Conservation (phyloP, 2,329 filamentous ascomycete species). For the Colletotrichum sp. region DNA sequence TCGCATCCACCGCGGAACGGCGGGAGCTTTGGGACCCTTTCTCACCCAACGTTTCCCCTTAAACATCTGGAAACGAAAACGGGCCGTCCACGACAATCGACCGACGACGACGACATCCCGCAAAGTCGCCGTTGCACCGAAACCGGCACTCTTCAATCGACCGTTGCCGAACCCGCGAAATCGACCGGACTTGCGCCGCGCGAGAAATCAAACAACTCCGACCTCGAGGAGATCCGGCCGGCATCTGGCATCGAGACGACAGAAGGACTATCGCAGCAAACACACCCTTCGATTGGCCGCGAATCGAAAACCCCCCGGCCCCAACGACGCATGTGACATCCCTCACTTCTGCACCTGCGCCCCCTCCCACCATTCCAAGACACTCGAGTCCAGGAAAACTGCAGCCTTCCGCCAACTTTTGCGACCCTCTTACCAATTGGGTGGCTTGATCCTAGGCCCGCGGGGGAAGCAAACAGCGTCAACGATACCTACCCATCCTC, state of each 20-base stretch:
- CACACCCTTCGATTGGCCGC: slow-evolving; percentile 16
- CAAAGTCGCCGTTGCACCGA: neutral
- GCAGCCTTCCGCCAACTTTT: slow-evolving; percentile 21
- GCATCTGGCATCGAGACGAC: neutral
- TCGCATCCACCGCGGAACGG: slow-evolving; percentile 18
- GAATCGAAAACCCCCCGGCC: neutral
- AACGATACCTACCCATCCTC: neutral
- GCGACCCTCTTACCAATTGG: slow-evolving; percentile 9
- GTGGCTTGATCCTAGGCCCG: neutral
- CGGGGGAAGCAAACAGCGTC: neutral
- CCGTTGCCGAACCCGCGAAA: neutral
- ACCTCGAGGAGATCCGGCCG: neutral
- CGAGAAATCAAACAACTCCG: neutral
- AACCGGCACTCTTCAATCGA: neutral
- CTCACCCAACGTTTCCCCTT: slow-evolving; percentile 14
- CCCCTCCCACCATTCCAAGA: slow-evolving; percentile 19
- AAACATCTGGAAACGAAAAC: slow-evolving; percentile 5
- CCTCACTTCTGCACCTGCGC: slow-evolving; percentile 7
- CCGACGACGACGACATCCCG: neutral
- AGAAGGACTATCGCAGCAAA: neutral
- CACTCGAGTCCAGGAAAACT: slow-evolving; percentile 7
- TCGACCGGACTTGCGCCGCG: neutral
- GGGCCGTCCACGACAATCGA: slow-evolving; percentile 2
- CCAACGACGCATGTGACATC: slow-evolving; percentile 23
- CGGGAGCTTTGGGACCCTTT: neutral